Evolutionary conservation across 2,329 filamentous ascomycete genomes (phyloP).

Genomic region (Fusarium sterilihyphosum): DNA sequence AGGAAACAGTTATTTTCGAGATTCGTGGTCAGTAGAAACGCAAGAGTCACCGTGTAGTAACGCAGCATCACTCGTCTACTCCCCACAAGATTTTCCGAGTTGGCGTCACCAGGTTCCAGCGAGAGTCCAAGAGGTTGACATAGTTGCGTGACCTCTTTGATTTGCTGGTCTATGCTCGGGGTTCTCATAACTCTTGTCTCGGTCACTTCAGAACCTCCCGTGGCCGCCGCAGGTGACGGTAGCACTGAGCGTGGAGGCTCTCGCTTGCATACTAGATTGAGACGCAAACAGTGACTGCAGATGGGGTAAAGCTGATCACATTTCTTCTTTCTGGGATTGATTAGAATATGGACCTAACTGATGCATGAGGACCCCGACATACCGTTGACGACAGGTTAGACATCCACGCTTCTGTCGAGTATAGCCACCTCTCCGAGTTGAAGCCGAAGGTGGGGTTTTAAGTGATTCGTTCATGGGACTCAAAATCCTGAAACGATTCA

Average conservation of each 20-base stretch:
- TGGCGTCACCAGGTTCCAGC: background rate
- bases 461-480: background rate
- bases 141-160: background rate
- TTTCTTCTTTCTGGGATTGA: background rate
- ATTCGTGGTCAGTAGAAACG: background rate
- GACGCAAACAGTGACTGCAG: background rate
- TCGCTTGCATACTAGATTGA: background rate
- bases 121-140: background rate
- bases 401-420: conserved; percentile 36
- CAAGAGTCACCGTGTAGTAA: background rate
- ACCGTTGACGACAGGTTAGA: conserved; percentile 34
- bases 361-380: background rate
- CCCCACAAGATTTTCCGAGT: background rate
- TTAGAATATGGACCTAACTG: background rate
- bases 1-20: background rate
- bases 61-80: background rate
- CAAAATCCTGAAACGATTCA: background rate
- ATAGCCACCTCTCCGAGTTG: conserved; percentile 19
- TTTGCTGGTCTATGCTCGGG: background rate
- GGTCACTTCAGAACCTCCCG: background rate
- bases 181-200: background rate
- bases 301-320: background rate
- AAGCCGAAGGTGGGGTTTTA: background rate
- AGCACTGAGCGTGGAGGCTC: background rate
- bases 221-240: background rate